These are phyloP conservation scores for Sugiyamaella lignohabitans DNA, from an alignment of 805 yeast species.

Conservation along the genomic window DNA sequence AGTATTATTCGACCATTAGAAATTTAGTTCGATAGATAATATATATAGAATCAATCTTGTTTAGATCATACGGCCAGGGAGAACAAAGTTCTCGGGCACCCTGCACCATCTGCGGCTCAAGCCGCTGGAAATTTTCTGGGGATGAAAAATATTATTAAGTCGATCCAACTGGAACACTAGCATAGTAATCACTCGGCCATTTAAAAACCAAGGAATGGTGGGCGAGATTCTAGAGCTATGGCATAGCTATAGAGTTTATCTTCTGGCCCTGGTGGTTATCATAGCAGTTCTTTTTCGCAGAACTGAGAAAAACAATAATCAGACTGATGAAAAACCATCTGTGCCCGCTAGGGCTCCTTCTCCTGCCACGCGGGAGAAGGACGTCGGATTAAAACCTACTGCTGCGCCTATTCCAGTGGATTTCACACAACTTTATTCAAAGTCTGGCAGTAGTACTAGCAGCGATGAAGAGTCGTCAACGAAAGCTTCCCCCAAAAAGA, in stretches of 20 bases:
- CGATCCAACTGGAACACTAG: too few species aligned
- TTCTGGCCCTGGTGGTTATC: constrained; percentile 13
- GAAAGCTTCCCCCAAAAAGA: constrained; percentile 1
- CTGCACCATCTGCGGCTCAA: too few species aligned
- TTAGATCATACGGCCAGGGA: too few species aligned
- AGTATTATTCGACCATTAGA: too few species aligned
- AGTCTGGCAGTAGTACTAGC: neutral
- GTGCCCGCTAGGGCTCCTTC: neutral
- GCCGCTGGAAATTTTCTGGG: too few species aligned
- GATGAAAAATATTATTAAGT: too few species aligned
- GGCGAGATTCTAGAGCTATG: constrained; percentile 2
- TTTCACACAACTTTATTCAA: constrained; percentile 16
- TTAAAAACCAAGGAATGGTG: too few species aligned
- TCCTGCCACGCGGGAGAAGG: neutral
- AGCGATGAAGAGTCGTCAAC: constrained; percentile 2
- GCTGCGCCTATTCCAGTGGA: constrained; percentile 22
- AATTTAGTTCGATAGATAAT: too few species aligned
- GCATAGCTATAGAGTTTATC: constrained; percentile 13
- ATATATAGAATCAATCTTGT: too few species aligned
- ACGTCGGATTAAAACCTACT: neutral
- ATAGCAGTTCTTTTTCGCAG: constrained; percentile 1
- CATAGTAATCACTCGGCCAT: too few species aligned
- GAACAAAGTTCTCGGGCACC: too few species aligned
- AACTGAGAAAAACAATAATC: neutral
- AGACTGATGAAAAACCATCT: neutral